phyloP scores from a whole-genome alignment of 768 basidiomycete genomes.

The Agaricus sinodeliciosus region DNA sequence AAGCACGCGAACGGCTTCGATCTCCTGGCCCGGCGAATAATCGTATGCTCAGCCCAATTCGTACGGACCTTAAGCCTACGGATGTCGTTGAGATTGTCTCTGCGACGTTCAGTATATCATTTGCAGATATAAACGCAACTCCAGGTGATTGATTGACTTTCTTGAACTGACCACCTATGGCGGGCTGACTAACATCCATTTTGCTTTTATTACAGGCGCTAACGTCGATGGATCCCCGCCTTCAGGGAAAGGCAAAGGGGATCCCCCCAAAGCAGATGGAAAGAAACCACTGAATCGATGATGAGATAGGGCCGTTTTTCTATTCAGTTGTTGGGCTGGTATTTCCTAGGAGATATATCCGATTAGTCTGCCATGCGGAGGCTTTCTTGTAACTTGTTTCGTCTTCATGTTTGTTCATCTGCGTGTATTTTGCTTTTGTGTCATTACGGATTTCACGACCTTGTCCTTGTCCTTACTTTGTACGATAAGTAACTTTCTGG shows the following conservation, averaged over 20 bases:
- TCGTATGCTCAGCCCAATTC: conserved; percentile 17
- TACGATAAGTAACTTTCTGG: neutral
- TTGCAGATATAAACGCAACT: neutral
- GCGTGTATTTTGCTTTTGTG: neutral
- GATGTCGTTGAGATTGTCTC: conserved; percentile 15
- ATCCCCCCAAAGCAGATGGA: too few relatives aligned
- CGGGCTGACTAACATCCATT: neutral
- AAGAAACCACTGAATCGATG: too few relatives aligned
- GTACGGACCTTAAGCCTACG: conserved; percentile 11
- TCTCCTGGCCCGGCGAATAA: conserved; percentile 16
- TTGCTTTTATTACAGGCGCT: neutral
- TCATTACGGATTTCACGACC: too few relatives aligned
- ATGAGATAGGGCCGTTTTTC: too few relatives aligned
- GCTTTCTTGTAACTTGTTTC: neutral
- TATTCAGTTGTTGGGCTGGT: too few relatives aligned
- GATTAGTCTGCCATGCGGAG: too few relatives aligned
- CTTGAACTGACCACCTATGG: neutral
- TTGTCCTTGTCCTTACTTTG: too few relatives aligned
- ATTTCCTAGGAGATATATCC: too few relatives aligned
- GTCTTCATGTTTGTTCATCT: neutral
- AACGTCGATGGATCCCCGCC: neutral
- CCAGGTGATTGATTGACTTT: neutral
- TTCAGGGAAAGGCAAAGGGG: neutral
- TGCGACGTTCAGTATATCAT: neutral
- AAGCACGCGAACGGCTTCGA: conserved; percentile 43